Evolutionary conservation across 768 basidiomycete species (phyloP), one percentile per base, ranked within the genome.

Genomic region (Tephrocybe sp.): DNA sequence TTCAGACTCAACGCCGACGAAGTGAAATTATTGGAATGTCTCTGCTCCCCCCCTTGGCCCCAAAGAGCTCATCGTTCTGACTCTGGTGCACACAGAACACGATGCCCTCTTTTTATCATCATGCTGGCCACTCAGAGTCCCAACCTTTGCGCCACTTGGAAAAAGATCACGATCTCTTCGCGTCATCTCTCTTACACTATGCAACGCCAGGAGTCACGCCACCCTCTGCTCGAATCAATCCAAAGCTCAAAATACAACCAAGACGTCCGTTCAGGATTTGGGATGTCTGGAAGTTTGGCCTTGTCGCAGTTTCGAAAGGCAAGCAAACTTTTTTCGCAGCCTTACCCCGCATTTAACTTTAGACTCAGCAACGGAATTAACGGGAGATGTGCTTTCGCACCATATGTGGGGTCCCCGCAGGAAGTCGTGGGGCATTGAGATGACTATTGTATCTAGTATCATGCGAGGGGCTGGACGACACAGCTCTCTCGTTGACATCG

Each of bases 361-460:
- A 38, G 17, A 32, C 44, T 46, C 43, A 77, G 74, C 73, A 31
- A 77, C 73, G 39, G 73, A 74, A 53, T 59, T 80, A 38, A 82
- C 84, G 3, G 70, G 76, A 11, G 93, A 91, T 47, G 76, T 97
- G 20, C 67, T 96, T 41, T 73, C 78, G 6, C 88, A 97, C 64
- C 82, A 86, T 55, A 70, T 98, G 35, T 87, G 83, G 74, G 96
- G 96, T 3, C 94, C 96, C 0, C 84, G 87, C 38, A 84, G 84
- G 62, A 88, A 89, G 63, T 85, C 87, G 5, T 99, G 96, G 96
- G 92, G 94, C 0, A 84, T 94, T 47, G 89, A 91, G 69, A 92
- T 98, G 89, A 95, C 95, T 2, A 77, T 96, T 26, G 79, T 92
- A 12, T 82, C 82, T n/a, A 83, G 82, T 51, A 77, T 96, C 60